phyloP scores from a whole-genome alignment of 2,329 filamentous ascomycete species.

The Geoglossum cookeanum region DNA sequence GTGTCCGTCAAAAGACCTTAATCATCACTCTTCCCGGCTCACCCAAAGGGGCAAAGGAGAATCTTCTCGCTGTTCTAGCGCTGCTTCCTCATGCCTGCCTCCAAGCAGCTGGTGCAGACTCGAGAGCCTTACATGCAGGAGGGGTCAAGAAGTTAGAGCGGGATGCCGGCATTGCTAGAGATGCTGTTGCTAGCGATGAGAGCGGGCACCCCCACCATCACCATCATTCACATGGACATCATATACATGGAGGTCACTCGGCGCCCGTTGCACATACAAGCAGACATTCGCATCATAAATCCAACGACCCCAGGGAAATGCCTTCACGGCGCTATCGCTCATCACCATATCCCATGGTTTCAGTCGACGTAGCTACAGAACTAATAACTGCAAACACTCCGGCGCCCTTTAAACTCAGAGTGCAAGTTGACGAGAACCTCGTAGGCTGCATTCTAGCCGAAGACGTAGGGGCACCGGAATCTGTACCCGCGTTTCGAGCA shows the following conservation, averaged over 20 bases:
- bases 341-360: constrained; percentile 84
- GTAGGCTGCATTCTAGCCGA: constrained; percentile 66
- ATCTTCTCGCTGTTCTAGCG: constrained; percentile 71
- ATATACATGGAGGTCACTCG: constrained; percentile 17
- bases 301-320: constrained; percentile 41
- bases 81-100: constrained; percentile 89
- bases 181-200: constrained; percentile 1
- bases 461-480: constrained; percentile 60
- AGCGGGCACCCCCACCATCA: constrained; percentile 28
- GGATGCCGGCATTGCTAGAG: constrained; percentile 46
- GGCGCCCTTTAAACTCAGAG: constrained; percentile 31
- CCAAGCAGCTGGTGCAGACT: constrained; percentile 70
- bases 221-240: constrained; percentile 19
- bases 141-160: constrained; percentile 69
- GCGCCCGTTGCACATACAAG: constrained; percentile 49
- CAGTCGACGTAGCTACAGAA: constrained; percentile 60
- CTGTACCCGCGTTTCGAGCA: constrained; percentile 81
- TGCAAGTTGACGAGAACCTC: constrained; percentile 43
- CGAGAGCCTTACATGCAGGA: constrained; percentile 57
- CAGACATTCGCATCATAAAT: constrained; percentile 35
- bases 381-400: constrained; percentile 60
- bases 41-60: constrained; percentile 87
- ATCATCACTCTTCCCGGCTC: constrained; percentile 85
- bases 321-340: constrained; percentile 54
- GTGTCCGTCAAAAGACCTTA: constrained; percentile 61